These are phyloP conservation scores for Fragilaria radians DNA, from an alignment of 108 stramenopile genomes.

Conservation along the genomic window DNA sequence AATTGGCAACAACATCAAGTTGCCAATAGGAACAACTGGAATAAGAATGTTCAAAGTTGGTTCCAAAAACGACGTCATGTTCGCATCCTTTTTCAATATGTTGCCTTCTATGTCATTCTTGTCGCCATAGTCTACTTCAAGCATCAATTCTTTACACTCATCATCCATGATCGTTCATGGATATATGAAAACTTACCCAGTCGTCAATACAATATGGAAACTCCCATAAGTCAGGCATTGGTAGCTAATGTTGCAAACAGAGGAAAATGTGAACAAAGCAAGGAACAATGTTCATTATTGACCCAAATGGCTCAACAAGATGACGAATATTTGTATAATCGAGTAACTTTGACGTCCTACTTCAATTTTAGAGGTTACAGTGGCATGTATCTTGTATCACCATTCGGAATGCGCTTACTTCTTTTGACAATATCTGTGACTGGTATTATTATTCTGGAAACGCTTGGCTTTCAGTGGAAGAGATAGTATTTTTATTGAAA, in stretches of 20 bases:
- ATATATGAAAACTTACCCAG: background rate
- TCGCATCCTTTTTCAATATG: background rate
- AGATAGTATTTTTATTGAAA: no score
- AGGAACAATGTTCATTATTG: background rate
- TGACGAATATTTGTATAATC: background rate
- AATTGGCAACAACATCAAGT: background rate
- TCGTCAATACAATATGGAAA: background rate
- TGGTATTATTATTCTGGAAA: background rate
- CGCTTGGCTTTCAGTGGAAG: background rate
- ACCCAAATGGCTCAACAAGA: background rate
- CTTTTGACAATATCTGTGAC: background rate
- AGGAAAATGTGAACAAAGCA: background rate
- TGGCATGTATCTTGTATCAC: background rate
- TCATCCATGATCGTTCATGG: background rate
- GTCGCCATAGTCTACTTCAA: background rate
- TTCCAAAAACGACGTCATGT: background rate
- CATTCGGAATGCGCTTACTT: background rate
- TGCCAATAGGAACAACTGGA: background rate
- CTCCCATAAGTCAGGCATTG: background rate
- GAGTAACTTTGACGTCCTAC: background rate
- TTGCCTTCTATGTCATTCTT: background rate
- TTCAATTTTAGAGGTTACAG: background rate
- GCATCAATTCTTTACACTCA: background rate
- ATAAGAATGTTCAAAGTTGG: background rate
- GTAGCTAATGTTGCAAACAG: background rate